These are phyloP conservation scores for Tulasnella sp. DNA, from an alignment of 768 basidiomycete genomes.

Conservation along the genomic window DNA sequence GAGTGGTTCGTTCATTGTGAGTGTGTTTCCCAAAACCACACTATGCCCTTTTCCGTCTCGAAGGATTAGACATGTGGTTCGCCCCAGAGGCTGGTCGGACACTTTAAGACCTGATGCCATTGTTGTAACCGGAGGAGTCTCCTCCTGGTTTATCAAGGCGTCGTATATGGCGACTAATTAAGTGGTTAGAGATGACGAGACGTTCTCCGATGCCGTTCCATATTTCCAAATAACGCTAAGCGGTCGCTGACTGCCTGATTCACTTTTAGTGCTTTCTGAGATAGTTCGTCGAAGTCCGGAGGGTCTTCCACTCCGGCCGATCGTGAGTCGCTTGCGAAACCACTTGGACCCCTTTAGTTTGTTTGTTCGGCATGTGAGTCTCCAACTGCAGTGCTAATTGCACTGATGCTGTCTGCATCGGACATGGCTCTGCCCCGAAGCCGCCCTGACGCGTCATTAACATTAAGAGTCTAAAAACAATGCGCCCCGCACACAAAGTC, in stretches of 20 bases:
- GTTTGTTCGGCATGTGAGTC: neutral
- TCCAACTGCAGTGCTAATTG: neutral
- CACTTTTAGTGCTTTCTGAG: neutral
- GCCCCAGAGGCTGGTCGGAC: slow-evolving; percentile 29
- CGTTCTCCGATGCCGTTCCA: neutral
- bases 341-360: neutral
- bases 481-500: neutral
- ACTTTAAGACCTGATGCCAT: neutral
- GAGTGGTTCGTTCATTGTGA: slow-evolving; percentile 16
- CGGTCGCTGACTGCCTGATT: neutral
- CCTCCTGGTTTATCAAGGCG: slow-evolving; percentile 17
- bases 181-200: slow-evolving; percentile 29
- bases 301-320: neutral
- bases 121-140: slow-evolving; percentile 16
- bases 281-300: neutral
- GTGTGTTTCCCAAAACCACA: neutral
- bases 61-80: slow-evolving; percentile 33
- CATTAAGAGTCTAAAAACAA: neutral
- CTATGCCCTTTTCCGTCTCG: neutral
- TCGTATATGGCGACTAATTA: slow-evolving; percentile 23
- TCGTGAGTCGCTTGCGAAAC: neutral
- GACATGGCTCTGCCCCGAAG: neutral
- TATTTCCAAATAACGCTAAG: neutral
- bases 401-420: neutral
- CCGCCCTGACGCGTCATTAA: neutral